A percentile compares a stretch with the other conserved stretches of the same genome.
phyloP scores from a whole-genome alignment of 495 filamentous ascomycete species.

The Astrothelium subdiscretum region DNA sequence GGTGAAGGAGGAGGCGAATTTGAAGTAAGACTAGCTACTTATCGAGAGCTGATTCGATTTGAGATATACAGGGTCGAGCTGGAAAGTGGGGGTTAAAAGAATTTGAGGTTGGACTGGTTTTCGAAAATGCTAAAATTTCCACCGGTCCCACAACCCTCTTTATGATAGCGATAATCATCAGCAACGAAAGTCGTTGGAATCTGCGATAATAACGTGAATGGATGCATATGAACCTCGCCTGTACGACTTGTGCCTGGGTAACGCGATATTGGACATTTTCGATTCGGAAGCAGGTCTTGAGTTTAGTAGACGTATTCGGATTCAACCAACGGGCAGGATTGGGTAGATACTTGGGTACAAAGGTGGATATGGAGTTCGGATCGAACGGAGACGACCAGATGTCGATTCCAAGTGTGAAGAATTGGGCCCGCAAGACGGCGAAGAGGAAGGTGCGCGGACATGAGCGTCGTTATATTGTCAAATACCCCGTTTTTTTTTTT shows the following conservation, averaged over 20 bases:
- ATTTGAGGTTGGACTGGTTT: no score
- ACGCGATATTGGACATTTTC: slow-evolving; percentile 16
- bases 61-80: no score
- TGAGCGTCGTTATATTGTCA: no score
- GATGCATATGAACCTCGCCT: no score
- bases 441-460: slow-evolving; percentile 35
- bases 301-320: neutral
- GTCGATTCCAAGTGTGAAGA: slow-evolving; percentile 51
- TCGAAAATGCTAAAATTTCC: neutral
- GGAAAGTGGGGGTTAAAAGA: no score
- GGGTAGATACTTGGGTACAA: slow-evolving; percentile 46
- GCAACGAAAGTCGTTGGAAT: slow-evolving; percentile 15
- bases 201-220: slow-evolving; percentile 17
- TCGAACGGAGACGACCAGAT: slow-evolving; percentile 37
- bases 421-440: slow-evolving; percentile 41
- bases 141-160: neutral
- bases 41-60: no score
- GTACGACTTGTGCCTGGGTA: neutral
- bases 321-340: slow-evolving; percentile 23
- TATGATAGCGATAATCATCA: slow-evolving; percentile 18
- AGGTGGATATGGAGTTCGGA: slow-evolving; percentile 43
- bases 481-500: no score
- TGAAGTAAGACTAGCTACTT: no score
- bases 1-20: no score
- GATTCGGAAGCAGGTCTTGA: slow-evolving; percentile 9